phyloP scores from a whole-genome alignment of 257 asterid genomes.

The Nicotiana knightiana region DNA sequence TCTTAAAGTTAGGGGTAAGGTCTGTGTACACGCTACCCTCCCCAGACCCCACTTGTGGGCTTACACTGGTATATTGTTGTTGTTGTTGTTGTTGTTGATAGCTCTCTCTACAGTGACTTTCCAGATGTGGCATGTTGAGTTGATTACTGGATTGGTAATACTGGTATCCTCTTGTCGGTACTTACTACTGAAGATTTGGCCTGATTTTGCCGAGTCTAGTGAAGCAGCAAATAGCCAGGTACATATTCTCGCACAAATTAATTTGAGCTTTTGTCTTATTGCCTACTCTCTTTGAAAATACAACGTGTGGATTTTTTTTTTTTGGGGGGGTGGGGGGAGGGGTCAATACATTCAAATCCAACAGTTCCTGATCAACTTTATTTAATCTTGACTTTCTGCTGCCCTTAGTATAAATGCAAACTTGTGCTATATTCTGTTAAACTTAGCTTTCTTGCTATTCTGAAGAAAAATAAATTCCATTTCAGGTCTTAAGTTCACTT shows the following conservation, averaged over 20 bases:
- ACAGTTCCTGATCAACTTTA: neutral
- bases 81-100: neutral
- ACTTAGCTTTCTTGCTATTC: neutral
- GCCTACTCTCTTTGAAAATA: neutral
- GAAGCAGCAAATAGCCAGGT: slow-evolving; percentile 87
- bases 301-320: too few relatives aligned
- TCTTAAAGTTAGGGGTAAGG: too few relatives aligned
- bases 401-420: neutral
- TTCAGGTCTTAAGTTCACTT: slow-evolving; percentile 71
- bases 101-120: slow-evolving; percentile 46
- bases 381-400: neutral
- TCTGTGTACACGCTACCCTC: too few relatives aligned
- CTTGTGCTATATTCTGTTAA: neutral
- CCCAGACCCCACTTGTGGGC: too few relatives aligned
- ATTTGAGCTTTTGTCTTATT: neutral
- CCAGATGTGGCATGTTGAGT: slow-evolving; percentile 67
- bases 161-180: slow-evolving; percentile 69
- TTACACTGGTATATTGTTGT: too few relatives aligned
- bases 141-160: slow-evolving; percentile 63
- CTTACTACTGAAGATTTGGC: slow-evolving; percentile 64
- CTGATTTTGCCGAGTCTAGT: slow-evolving; percentile 79
- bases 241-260: neutral
- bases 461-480: neutral
- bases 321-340: neutral
- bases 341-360: neutral